Conservation (phyloP, 805 yeast genomes). For the Metschnikowia similis region DNA sequence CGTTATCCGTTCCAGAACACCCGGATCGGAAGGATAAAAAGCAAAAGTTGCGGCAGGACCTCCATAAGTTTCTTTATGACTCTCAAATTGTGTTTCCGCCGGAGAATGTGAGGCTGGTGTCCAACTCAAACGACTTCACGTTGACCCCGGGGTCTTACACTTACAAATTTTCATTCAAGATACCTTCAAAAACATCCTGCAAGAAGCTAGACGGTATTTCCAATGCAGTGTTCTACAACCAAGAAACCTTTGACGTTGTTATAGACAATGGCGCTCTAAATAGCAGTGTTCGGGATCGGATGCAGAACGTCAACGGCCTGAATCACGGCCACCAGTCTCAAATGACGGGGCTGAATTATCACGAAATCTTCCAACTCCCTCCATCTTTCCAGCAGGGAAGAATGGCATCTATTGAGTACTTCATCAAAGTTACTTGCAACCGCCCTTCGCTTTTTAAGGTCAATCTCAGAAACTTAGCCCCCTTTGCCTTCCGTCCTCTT, state of each 20-base stretch:
- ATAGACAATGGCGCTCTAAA: conserved; percentile 30
- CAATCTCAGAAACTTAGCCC: conserved; percentile 45
- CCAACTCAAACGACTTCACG: conserved; percentile 41
- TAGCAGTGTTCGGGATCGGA: conserved; percentile 16
- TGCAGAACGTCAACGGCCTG: conserved; percentile 1
- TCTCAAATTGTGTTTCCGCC: conserved; percentile 51
- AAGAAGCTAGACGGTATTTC: conserved; percentile 30
- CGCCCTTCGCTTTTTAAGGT: conserved; percentile 45
- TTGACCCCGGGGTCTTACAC: conserved; percentile 48
- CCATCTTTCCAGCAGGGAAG: conserved; percentile 14
- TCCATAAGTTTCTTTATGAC: conserved; percentile 48
- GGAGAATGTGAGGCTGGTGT: conserved; percentile 40
- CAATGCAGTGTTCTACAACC: conserved; percentile 30
- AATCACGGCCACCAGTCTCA: not conserved
- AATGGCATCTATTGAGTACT: conserved; percentile 45
- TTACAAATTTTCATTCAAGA: conserved; percentile 45
- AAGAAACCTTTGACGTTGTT: conserved; percentile 24
- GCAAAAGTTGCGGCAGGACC: conserved; percentile 27
- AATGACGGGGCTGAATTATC: conserved; percentile 6
- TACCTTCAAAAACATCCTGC: conserved; percentile 38
- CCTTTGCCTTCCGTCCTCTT: conserved; percentile 52
- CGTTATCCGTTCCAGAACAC: conserved; percentile 25
- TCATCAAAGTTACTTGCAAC: conserved; percentile 58
- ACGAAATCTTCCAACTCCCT: conserved; percentile 12
- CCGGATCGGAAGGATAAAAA: conserved; percentile 12